These are phyloP conservation scores for Eutypella sp. DNA, from an alignment of 2,329 filamentous ascomycete genomes.

Conservation along the genomic window DNA sequence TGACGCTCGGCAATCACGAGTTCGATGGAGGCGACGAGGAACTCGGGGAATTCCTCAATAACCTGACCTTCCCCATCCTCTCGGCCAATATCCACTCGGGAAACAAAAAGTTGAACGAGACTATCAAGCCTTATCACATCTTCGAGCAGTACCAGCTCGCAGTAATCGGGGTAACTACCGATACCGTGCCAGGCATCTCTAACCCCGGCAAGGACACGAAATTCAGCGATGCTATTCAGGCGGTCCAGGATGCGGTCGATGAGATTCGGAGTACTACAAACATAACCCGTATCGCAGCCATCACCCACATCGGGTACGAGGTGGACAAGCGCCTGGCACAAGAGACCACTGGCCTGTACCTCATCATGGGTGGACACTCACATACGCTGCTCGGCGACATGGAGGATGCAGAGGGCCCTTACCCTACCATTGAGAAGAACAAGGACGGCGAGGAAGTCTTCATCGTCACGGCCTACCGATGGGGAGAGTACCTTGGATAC, in stretches of 20 bases:
- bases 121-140: constrained; percentile 61
- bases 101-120: constrained; percentile 54
- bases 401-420: constrained; percentile 52
- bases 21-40: constrained; percentile 61
- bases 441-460: constrained; percentile 61
- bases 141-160: constrained; percentile 57
- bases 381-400: constrained; percentile 53
- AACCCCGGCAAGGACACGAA: constrained; percentile 52
- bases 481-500: constrained; percentile 64
- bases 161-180: constrained; percentile 60
- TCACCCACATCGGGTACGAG: constrained; percentile 64
- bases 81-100: constrained; percentile 60
- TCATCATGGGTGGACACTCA: constrained; percentile 49
- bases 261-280: constrained; percentile 57
- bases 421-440: constrained; percentile 60
- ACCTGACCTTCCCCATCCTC: constrained; percentile 60
- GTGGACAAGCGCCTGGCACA: constrained; percentile 57
- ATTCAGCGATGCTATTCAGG: constrained; percentile 52
- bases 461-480: constrained; percentile 62
- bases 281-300: constrained; percentile 59
- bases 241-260: constrained; percentile 58
- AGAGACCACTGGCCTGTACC: constrained; percentile 57
- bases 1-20: constrained; percentile 65
- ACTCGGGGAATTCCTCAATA: constrained; percentile 56
- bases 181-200: constrained; percentile 53